A percentile compares a stretch with the other conserved stretches of the same genome.
phyloP scores from a whole-genome alignment of 306 rosid species.

The Vigna trinervia region DNA sequence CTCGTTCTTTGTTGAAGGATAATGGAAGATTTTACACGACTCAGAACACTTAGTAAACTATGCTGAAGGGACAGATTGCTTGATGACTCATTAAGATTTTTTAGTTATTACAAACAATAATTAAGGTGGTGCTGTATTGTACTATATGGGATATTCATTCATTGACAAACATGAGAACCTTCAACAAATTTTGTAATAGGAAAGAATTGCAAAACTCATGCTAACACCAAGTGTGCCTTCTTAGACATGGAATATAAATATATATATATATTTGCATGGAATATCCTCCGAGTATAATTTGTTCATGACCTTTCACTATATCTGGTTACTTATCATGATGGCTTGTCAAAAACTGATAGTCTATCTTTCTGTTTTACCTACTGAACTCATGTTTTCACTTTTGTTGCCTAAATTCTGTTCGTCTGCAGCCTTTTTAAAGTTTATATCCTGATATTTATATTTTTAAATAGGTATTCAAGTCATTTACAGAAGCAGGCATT shows the following conservation, averaged over 20 bases:
- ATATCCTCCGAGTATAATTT: neutral
- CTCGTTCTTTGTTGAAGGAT: conserved; percentile 30
- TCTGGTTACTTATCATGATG: conserved; percentile 22
- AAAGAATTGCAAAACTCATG: neutral
- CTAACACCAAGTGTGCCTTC: conserved; percentile 5
- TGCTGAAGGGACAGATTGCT: conserved; percentile 17
- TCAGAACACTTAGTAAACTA: conserved; percentile 29
- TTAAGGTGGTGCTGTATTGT: conserved; percentile 31
- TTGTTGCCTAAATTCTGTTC: conserved; percentile 31
- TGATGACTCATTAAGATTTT: neutral
- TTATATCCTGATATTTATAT: conserved; percentile 32
- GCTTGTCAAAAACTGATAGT: conserved; percentile 26
- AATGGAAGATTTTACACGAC: neutral
- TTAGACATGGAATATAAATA: neutral
- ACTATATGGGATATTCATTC: conserved; percentile 23
- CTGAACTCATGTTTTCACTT: conserved; percentile 20
- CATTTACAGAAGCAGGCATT: conserved; percentile 71
- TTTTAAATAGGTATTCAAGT: conserved; percentile 63
- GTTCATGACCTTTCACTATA: conserved; percentile 16
- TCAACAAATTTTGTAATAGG: neutral
- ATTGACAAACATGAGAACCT: conserved; percentile 34
- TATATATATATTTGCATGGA: neutral
- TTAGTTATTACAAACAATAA: conserved; percentile 6
- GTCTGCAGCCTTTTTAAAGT: conserved; percentile 33
- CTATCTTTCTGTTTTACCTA: conserved; percentile 10